A percentile compares a stretch with the other conserved stretches of the same genome.
phyloP scores from a whole-genome alignment of 148 eudicot genomes.

The Vaccinium vitisidaea region DNA sequence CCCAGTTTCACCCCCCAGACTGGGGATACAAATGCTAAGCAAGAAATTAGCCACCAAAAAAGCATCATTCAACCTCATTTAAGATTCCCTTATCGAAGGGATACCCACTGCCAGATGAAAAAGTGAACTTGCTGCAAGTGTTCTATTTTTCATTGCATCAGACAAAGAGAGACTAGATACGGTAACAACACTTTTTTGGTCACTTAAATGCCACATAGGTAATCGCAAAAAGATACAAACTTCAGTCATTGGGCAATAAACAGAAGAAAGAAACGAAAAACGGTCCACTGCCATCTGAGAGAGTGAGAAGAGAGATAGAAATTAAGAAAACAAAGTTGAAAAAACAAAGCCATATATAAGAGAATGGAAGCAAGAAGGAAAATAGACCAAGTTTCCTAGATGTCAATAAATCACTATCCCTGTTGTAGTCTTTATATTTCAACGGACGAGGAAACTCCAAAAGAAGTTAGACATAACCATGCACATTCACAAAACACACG shows the following conservation, averaged over 20 bases:
- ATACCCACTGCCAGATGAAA: not conserved
- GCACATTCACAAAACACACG: slow-evolving; percentile 34
- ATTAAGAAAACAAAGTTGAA: not conserved
- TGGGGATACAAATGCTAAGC: not conserved
- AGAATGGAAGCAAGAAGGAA: slow-evolving; percentile 6
- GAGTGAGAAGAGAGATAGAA: not conserved
- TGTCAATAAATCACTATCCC: slow-evolving; percentile 12
- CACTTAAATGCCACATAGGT: not conserved
- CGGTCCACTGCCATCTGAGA: not conserved
- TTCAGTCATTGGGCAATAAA: not conserved
- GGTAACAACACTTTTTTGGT: not conserved
- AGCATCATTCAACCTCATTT: not conserved
- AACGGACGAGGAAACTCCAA: not conserved
- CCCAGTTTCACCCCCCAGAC: not conserved
- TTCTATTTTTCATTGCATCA: not conserved
- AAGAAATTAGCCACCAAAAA: not conserved
- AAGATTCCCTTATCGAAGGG: not conserved
- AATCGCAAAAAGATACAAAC: not conserved
- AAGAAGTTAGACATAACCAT: not conserved
- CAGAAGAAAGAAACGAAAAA: not conserved
- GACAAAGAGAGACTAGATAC: not conserved
- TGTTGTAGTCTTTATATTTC: not conserved
- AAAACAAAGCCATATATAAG: not conserved
- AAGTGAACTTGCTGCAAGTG: not conserved
- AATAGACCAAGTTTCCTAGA: not conserved